Evolutionary conservation across 2,329 filamentous ascomycete species (phyloP), one percentile per base, ranked within the genome.

Genomic region (Trichophyton schoenleinii): DNA sequence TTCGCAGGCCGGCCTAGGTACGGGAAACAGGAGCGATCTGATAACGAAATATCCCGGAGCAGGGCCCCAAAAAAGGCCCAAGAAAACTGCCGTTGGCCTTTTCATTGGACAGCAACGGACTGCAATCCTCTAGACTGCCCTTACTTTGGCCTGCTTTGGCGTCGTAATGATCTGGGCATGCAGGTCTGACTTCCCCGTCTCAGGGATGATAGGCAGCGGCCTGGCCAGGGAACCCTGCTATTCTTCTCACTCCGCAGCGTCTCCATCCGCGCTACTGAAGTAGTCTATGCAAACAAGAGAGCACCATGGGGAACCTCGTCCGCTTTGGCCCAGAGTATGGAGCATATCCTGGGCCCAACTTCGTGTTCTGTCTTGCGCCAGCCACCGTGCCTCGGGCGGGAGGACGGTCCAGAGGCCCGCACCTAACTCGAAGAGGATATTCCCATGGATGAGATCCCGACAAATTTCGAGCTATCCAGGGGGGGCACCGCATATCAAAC

Each of bases 301-400:
- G 34, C 46, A 15, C 3, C 20, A 11, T 11, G 20, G 46, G 46
- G 22, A n/a, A 52, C 9, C 13, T 31, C 46, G 8, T 22, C 20
- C 46, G 46, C 46, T 52, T 52, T 52, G 46, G 22, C 46, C 46
- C 20, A 15, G 46, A 22, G 20, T 15, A 11, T 28, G n/a, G 15
- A 44, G 41, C 9, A 38, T 38, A 38, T 38, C 34, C 20, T 25
- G 11, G 20, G 22, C 46, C 13, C 0, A 28, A 28, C 20, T 52
- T 52, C 46, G 46, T 52, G 46, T 52, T 52, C 11, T 52, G 4
- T 28, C 18, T 25, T 52, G 11, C 20, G 46, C 46, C 15, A 6
- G 46, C 8, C 46, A 52, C 52, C 52, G 28, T 55, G 52, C 52
- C 36, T 52, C 46, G 52, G 52, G 52, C 52, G 52, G 31, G 52